Evolutionary conservation across 1,139 yeast genomes (phyloP).

Genomic region (Yamadazyma taylorii): DNA sequence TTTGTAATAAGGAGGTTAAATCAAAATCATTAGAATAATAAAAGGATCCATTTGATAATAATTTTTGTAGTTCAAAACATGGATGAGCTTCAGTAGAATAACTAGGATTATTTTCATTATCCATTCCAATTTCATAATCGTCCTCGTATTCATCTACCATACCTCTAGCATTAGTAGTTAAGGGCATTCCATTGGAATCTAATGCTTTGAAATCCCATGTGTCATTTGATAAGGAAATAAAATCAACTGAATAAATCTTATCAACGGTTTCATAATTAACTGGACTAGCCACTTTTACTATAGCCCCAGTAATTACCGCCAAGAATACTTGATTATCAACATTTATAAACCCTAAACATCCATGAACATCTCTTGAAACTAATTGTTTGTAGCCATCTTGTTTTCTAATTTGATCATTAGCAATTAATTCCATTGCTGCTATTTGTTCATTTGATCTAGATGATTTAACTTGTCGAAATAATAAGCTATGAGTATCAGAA

Average conservation of each 20-base stretch:
- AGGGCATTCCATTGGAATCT: slow-evolving; percentile 63
- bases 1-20: slow-evolving; percentile 78
- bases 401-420: slow-evolving; percentile 38
- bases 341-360: slow-evolving; percentile 82
- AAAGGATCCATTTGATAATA: slow-evolving; percentile 84
- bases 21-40: slow-evolving; percentile 93
- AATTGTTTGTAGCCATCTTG: slow-evolving; percentile 49
- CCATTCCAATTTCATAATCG: slow-evolving; percentile 21
- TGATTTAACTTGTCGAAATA: slow-evolving; percentile 39
- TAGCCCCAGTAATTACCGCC: slow-evolving; percentile 74
- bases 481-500: slow-evolving; percentile 50
- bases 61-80: slow-evolving; percentile 73
- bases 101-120: slow-evolving; percentile 16
- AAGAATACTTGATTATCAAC: slow-evolving; percentile 67
- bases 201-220: slow-evolving; percentile 80
- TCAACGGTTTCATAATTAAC: slow-evolving; percentile 76
- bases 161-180: slow-evolving; percentile 17
- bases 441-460: slow-evolving; percentile 26
- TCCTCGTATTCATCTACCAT: slow-evolving; percentile 2
- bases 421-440: slow-evolving; percentile 54
- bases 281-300: slow-evolving; percentile 80
- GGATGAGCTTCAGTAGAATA: slow-evolving; percentile 64
- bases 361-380: slow-evolving; percentile 60
- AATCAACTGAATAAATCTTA: slow-evolving; percentile 80
- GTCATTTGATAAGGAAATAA: slow-evolving; percentile 67